Evolutionary conservation across 768 basidiomycete genomes (phyloP).

Genomic region (Flagelloscypha sp.): DNA sequence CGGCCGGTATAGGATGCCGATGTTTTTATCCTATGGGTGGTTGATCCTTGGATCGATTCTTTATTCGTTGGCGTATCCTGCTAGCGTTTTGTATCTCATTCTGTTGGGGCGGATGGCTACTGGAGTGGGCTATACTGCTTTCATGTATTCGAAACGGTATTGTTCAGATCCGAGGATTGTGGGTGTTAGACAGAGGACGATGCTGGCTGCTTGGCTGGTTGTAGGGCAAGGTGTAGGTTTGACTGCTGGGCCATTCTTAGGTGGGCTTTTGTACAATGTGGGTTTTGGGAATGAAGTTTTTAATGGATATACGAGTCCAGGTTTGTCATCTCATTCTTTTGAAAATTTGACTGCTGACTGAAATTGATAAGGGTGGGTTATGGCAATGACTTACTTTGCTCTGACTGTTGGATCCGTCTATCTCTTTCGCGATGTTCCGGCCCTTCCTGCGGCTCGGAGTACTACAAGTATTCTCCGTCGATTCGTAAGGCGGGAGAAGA

Average conservation of each 20-base stretch:
- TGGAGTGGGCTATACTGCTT: constrained; percentile 52
- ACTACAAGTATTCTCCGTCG: no score
- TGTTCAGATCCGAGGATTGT: constrained; percentile 67
- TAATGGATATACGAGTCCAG: constrained; percentile 62
- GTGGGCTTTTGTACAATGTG: constrained; percentile 53
- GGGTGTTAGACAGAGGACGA: constrained; percentile 34
- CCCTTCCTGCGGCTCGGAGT: no score
- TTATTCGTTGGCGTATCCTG: constrained; percentile 53
- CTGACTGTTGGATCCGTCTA: constrained; percentile 38
- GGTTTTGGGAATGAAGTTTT: constrained; percentile 49
- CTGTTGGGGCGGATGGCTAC: constrained; percentile 61
- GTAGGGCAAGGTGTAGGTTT: constrained; percentile 44
- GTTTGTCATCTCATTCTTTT: constrained; percentile 34
- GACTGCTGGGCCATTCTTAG: constrained; percentile 55
- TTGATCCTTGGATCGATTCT: constrained; percentile 49
- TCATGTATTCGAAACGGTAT: constrained; percentile 64
- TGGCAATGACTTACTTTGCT: constrained; percentile 48
- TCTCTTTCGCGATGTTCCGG: constrained; percentile 23
- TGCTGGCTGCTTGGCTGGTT: constrained; percentile 37
- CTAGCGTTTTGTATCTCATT: constrained; percentile 58
- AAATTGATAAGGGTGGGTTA: constrained; percentile 49
- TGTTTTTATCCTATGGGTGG: constrained; percentile 45
- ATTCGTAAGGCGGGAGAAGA: no score
- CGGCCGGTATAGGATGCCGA: constrained; percentile 47
- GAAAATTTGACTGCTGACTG: constrained; percentile 34